Percentiles rank a stretch among this genome's conserved stretches.
These are phyloP conservation scores for Pythium rhizo-oryzae DNA, from an alignment of 352 stramenopile species.

Conservation along the genomic window DNA sequence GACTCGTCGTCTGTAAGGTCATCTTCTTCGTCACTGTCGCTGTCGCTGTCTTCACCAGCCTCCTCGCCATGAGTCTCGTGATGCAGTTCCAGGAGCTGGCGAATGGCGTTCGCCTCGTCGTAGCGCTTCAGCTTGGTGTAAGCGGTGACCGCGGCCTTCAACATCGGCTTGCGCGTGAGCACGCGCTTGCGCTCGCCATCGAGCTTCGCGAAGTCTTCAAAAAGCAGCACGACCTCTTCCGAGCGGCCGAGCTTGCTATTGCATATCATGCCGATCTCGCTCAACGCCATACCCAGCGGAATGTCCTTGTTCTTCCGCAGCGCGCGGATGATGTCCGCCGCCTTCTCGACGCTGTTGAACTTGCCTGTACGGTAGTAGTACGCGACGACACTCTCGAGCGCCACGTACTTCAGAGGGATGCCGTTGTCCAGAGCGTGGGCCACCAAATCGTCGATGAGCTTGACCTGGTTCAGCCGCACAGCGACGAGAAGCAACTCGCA, in stretches of 20 bases:
- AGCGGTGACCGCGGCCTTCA: constrained; percentile 57
- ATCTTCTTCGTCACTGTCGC: constrained; percentile 29
- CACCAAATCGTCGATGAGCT: constrained; percentile 65
- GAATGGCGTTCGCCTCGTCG: constrained; percentile 70
- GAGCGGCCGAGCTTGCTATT: constrained; percentile 61
- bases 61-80: constrained; percentile 29
- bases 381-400: constrained; percentile 65
- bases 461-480: constrained; percentile 46
- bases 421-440: constrained; percentile 59
- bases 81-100: constrained; percentile 44
- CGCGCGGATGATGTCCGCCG: constrained; percentile 63
- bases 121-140: constrained; percentile 53
- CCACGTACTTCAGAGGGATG: constrained; percentile 79
- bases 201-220: constrained; percentile 70
- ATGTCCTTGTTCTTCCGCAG: constrained; percentile 79
- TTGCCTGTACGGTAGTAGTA: constrained; percentile 73
- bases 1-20: constrained; percentile 27
- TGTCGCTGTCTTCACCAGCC: constrained; percentile 17
- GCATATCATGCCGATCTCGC: constrained; percentile 73
- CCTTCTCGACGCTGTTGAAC: constrained; percentile 58
- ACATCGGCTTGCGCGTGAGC: constrained; percentile 57
- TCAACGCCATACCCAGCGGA: constrained; percentile 67
- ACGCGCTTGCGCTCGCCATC: constrained; percentile 69
- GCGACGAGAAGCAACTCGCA: constrained; percentile 67
- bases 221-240: constrained; percentile 66